Base-by-base conservation (phyloP, 2,329 filamentous ascomycete species). In the Fonsecaea nubica region DNA sequence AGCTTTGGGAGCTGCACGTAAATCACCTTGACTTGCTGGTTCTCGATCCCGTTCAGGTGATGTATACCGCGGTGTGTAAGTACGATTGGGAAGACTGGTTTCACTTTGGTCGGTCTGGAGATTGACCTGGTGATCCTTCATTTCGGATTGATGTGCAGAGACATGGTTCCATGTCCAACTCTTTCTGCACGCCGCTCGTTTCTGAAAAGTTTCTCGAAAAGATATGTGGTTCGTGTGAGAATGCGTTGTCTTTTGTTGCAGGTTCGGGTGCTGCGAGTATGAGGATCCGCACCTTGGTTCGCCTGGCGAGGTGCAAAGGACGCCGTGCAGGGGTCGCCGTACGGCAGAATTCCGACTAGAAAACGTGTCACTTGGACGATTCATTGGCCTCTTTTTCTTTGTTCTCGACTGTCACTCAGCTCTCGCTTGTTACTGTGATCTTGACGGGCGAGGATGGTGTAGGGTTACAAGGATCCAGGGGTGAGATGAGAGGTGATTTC, bases 311-410 rank as follows among this genome's bases (percentile, higher is more conserved):
- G 45, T 50, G 21, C 8, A 50, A 50, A 25, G 12, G 45, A 21
- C 8, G 45, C 45, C 45, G 45, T 25, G 45, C 8, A 25, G 45
- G 45, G 25, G 25, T 21, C 45, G 57, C 36, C 30, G n/a, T 30
- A 50, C 57, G 57, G 57, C 57, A 50, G 57, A 59, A 52, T 4
- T 50, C 57, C 57, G 57, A 52, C 18, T 18, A 45, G 33, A 42
- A 40, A 40, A 55, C 30, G 10, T 13, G 33, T 35, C 52, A 36
- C 30, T 30, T 35, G 40, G 7, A 55, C 9, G 42, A 59, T 59
- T 50, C 18, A 50, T 50, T 21, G 45, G 25, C 9, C 12, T 25
- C 25, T 50, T 50, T 6, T 13, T 25, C 18, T 50, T 21, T 13
- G 25, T 13, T 25, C 45, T 50, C 45, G 4, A 8, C 25, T 50